phyloP scores from a whole-genome alignment of 2,329 filamentous ascomycete species.

The Chrysosporium keratinophilum region DNA sequence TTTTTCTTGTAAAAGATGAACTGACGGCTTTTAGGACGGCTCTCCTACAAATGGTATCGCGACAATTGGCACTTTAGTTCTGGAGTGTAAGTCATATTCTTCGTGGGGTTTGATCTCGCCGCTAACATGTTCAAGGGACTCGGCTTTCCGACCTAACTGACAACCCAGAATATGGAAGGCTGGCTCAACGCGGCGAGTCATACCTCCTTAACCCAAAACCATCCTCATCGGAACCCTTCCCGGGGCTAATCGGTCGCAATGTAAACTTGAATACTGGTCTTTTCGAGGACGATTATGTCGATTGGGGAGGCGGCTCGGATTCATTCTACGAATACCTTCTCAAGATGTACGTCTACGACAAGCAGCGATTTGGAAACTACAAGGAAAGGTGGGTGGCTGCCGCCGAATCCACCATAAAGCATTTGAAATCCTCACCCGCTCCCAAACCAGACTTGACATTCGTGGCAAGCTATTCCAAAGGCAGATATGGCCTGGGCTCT shows the following conservation, averaged over 20 bases:
- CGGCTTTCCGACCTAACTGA: slow-evolving; percentile 65
- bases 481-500: slow-evolving; percentile 28
- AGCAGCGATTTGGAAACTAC: slow-evolving; percentile 52
- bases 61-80: slow-evolving; percentile 63
- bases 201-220: slow-evolving; percentile 61
- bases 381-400: slow-evolving; percentile 62
- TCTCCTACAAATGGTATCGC: slow-evolving; percentile 59
- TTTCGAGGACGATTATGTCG: slow-evolving; percentile 57
- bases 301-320: slow-evolving; percentile 68
- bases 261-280: slow-evolving; percentile 55
- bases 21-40: slow-evolving; percentile 31
- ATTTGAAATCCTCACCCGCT: slow-evolving; percentile 59
- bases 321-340: slow-evolving; percentile 84
- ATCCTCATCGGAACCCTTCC: slow-evolving; percentile 56
- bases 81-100: slow-evolving; percentile 50
- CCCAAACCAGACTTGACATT: slow-evolving; percentile 62
- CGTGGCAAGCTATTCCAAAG: slow-evolving; percentile 31
- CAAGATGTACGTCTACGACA: slow-evolving; percentile 81
- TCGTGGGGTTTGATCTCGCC: not conserved
- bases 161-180: slow-evolving; percentile 52
- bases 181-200: slow-evolving; percentile 57
- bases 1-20: not conserved
- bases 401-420: slow-evolving; percentile 61
- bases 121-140: slow-evolving; percentile 15
- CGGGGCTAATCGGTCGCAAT: slow-evolving; percentile 61